These are phyloP conservation scores for Pseudonitzschia pungens DNA, from an alignment of 108 stramenopile genomes.

Conservation along the genomic window DNA sequence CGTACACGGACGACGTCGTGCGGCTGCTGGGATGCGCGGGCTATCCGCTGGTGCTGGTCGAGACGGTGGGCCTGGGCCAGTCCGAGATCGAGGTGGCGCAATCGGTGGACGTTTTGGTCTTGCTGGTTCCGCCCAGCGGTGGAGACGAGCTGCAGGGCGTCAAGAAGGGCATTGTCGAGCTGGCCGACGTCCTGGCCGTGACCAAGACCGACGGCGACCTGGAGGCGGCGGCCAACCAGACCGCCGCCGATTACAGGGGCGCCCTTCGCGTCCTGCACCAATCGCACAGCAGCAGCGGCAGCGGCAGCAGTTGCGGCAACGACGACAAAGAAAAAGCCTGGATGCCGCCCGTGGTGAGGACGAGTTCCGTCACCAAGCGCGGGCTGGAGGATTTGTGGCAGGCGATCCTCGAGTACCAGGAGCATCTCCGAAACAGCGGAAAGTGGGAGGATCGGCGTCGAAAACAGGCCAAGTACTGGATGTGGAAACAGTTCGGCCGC, in stretches of 20 bases:
- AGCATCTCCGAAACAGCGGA: conserved; percentile 37
- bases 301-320: not conserved
- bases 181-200: conserved; percentile 92
- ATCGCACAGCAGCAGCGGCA: conserved; percentile 12
- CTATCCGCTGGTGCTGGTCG: conserved; percentile 91
- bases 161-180: conserved; percentile 98
- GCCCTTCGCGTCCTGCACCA: conserved; percentile 56
- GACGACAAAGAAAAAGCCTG: conserved; percentile 12
- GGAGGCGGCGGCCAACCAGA: conserved; percentile 55
- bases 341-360: conserved; percentile 56
- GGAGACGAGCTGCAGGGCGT: conserved; percentile 96
- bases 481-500: conserved; percentile 61
- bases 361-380: conserved; percentile 56
- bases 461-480: conserved; percentile 74
- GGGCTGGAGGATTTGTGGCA: conserved; percentile 68
- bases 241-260: conserved; percentile 72
- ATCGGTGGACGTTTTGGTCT: conserved; percentile 87
- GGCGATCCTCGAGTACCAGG: conserved; percentile 41
- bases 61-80: conserved; percentile 97
- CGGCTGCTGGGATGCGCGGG: conserved; percentile 87
- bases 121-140: conserved; percentile 91
- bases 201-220: conserved; percentile 96
- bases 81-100: conserved; percentile 89
- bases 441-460: conserved; percentile 50
- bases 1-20: conserved; percentile 93